Evolutionary conservation across 495 filamentous ascomycete species (phyloP), one percentile per base, ranked within the genome.

Genomic region (Pyronema omphalodes): DNA sequence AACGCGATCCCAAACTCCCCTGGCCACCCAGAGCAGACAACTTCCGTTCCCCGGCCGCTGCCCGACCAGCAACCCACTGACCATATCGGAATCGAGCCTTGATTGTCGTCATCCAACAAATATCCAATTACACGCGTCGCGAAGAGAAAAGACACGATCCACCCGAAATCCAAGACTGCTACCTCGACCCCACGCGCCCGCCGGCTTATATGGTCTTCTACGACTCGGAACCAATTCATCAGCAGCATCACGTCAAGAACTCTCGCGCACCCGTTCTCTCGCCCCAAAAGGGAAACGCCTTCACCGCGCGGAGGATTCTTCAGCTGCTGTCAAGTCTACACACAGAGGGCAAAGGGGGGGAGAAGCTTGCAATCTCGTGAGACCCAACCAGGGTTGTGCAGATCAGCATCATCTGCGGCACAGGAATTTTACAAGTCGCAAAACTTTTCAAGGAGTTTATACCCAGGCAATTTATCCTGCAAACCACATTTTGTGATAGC

Each of bases 311-410:
- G 44, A 59, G 60, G 55, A 63, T 63, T 29, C 37, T 59, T 36
- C 63, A 60, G 41, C 59, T 66, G 18, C 49, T 60, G 9, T 65
- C 58, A 18, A 65, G 62, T 44, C 52, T 65, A 37, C 58, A 64
- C 33, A 61, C 58, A 17, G 61, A 64, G 44, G 62, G 58, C 40
- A 65, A 61, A 44, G 61, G 62, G 46, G 61, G 62, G 9, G 62
- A 64, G 50, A 56, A 59, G 55, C 54, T 61, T 57, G 62, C 58
- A 44, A 55, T 53, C 23, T 59, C 54, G 33, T 64, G 60, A 63
- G 51, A 61, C 19, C 14, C 34, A 29, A 29, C 23, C 5, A 36
- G 18, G 47, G 19, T 34, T 36, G 44, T 17, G 23, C 23, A 29
- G 23, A 29, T 29, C 23, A 29, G 2, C 23, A 29, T 29, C 23